Conservation (phyloP, 306 rosid genomes). For the Sicyos edulis region DNA sequence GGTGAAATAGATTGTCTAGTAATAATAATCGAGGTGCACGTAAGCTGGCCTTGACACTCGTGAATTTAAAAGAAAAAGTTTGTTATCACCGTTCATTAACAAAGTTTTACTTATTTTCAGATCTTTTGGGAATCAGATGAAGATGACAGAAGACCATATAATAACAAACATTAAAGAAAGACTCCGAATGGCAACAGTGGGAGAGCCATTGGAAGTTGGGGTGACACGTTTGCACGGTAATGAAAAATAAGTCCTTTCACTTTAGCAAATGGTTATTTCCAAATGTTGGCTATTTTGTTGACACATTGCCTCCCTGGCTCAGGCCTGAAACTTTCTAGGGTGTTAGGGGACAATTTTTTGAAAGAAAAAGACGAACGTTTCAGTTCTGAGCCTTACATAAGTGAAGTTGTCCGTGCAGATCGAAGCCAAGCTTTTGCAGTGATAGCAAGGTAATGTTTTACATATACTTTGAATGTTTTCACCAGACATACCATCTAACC, state of each 20-base stretch:
- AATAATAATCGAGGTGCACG: too few species aligned
- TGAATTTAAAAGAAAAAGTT: too few species aligned
- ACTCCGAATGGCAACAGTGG: slow-evolving; percentile 62
- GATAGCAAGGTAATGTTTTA: slow-evolving; percentile 98
- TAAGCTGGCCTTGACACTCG: too few species aligned
- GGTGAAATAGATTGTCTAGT: too few species aligned
- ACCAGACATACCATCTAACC: too few species aligned
- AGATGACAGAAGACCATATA: slow-evolving; percentile 89
- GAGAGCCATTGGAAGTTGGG: slow-evolving; percentile 79
- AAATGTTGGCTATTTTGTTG: slow-evolving; percentile 24
- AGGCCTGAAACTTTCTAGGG: slow-evolving; percentile 92
- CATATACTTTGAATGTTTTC: too few species aligned
- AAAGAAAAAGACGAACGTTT: slow-evolving; percentile 92
- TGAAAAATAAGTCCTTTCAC: slow-evolving; percentile 2
- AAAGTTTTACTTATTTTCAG: too few species aligned
- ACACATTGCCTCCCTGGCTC: slow-evolving; percentile 25
- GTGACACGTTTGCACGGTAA: slow-evolving; percentile 87
- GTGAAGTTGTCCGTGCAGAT: slow-evolving; percentile 58
- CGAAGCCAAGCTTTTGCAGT: slow-evolving; percentile 58
- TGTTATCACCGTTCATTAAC: too few species aligned
- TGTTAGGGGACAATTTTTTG: slow-evolving; percentile 97
- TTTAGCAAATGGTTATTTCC: neutral
- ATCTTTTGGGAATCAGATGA: slow-evolving; percentile 60
- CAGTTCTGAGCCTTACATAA: slow-evolving; percentile 81
- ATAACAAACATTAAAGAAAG: slow-evolving; percentile 61